These are phyloP conservation scores for Brachypodium distachyon DNA, from an alignment of 202 grass and related monocot species.

Conservation along the genomic window DNA sequence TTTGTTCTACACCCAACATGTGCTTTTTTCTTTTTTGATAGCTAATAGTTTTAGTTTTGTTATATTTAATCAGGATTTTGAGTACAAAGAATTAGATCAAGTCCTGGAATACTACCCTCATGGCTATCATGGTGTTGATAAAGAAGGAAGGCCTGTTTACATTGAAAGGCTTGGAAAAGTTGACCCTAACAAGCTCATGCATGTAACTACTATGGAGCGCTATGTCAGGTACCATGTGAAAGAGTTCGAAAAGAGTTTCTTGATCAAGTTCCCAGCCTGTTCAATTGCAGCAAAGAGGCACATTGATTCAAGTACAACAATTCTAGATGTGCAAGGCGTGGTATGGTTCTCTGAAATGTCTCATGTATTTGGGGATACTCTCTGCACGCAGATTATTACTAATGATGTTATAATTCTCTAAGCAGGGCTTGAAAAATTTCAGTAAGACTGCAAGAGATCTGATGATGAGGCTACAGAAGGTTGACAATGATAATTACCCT, in stretches of 20 bases:
- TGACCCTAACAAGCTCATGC: conserved; percentile 52
- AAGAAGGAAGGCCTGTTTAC: conserved; percentile 43
- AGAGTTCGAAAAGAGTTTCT: conserved; percentile 50
- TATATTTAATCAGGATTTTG: conserved; percentile 27
- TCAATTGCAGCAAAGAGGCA: conserved; percentile 45
- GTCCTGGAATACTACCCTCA: conserved; percentile 40
- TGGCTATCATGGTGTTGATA: no score
- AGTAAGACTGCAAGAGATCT: conserved; percentile 63
- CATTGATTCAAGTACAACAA: conserved; percentile 49
- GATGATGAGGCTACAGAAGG: conserved; percentile 53
- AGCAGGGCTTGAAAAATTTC: conserved; percentile 70
- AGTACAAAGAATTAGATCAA: conserved; percentile 31
- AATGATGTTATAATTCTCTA: background rate
- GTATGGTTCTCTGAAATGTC: conserved; percentile 15
- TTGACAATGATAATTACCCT: conserved; percentile 67
- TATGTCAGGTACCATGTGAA: conserved; percentile 50
- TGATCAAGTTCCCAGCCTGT: conserved; percentile 47
- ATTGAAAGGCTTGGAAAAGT: conserved; percentile 55
- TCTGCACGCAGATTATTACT: background rate
- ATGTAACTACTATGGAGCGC: conserved; percentile 44
- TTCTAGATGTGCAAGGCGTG: conserved; percentile 56
- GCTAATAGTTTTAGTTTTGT: conserved; percentile 7
- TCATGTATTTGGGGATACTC: background rate
- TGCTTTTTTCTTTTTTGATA: background rate
- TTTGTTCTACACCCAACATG: background rate